Conservation (phyloP, 2,329 filamentous ascomycete species). For the Fusarium chlamydosporum region DNA sequence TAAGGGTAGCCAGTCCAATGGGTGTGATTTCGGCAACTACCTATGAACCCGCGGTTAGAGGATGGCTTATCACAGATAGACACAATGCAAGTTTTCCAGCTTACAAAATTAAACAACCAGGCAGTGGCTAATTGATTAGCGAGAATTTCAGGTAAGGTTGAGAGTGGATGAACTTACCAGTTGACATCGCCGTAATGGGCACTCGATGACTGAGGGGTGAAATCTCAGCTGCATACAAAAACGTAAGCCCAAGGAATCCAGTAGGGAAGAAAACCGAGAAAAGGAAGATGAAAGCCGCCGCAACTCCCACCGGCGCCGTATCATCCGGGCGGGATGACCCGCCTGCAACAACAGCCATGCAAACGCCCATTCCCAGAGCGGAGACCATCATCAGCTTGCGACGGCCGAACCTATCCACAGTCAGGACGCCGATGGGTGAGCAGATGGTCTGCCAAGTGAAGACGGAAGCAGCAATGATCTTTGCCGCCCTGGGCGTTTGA, state of each 20-base stretch:
- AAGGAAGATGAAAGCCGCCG: constrained; percentile 11
- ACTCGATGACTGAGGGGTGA: constrained; percentile 13
- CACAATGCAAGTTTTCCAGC: neutral
- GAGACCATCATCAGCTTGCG: constrained; percentile 16
- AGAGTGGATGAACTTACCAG: neutral
- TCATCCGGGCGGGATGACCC: neutral
- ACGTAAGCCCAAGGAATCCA: constrained; percentile 8
- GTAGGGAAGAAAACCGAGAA: constrained; percentile 18
- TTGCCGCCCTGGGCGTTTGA: neutral
- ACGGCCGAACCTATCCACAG: constrained; percentile 8
- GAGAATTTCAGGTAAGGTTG: fast-evolving
- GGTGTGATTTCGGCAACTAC: constrained; percentile 21
- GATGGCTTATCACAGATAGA: neutral
- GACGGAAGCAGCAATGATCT: constrained; percentile 12
- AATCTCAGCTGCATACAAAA: constrained; percentile 19
- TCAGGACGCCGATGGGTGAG: constrained; percentile 1
- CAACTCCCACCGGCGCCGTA: neutral
- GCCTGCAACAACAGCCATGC: constrained; percentile 17
- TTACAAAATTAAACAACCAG: constrained; percentile 15
- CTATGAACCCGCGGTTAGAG: neutral
- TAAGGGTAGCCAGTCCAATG: constrained; percentile 14
- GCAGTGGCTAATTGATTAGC: constrained; percentile 5
- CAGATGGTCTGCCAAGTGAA: constrained; percentile 18
- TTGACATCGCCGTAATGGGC: constrained; percentile 19
- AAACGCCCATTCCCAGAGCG: constrained; percentile 2